Conservation (phyloP, 2,329 filamentous ascomycete genomes). For the Penicillium rolfsii region DNA sequence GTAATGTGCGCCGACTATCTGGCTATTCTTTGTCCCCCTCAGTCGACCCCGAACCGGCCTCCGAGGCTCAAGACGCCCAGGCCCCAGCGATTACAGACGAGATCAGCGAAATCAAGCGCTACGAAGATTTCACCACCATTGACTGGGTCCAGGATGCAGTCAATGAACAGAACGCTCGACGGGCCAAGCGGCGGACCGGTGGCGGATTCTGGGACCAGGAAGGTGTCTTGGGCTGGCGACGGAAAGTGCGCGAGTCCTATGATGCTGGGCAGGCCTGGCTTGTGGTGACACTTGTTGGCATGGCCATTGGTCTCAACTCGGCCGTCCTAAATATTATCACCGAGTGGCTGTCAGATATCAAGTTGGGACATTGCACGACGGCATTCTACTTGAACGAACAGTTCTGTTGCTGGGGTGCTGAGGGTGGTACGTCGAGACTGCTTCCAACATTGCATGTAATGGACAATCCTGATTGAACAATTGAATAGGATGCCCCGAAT, state of each 20-base stretch:
- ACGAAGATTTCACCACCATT: conserved; percentile 95
- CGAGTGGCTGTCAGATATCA: conserved; percentile 95
- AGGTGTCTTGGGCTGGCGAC: conserved; percentile 75
- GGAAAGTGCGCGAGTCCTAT: conserved; percentile 81
- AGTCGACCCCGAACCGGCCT: conserved; percentile 59
- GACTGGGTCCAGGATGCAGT: conserved; percentile 99
- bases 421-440: conserved; percentile 62
- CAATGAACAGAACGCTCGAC: conserved; percentile 81
- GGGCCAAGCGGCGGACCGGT: conserved; percentile 71
- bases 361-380: conserved; percentile 92
- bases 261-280: conserved; percentile 98
- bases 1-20: conserved; percentile 49
- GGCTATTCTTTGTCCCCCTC: conserved; percentile 57
- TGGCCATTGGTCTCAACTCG: conserved; percentile 90
- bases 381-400: conserved; percentile 96
- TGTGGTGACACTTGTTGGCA: conserved; percentile 87
- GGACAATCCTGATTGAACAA: conserved; percentile 8
- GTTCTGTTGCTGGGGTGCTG: conserved; percentile 97
- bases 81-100: conserved; percentile 84
- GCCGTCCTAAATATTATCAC: conserved; percentile 93
- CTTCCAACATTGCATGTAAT: not conserved
- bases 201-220: conserved; percentile 71
- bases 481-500: conserved; percentile 73
- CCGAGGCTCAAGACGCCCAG: conserved; percentile 54
- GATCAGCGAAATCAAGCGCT: conserved; percentile 96